phyloP scores from a whole-genome alignment of 2,329 filamentous ascomycete species.

The Huntiella moniliformis region DNA sequence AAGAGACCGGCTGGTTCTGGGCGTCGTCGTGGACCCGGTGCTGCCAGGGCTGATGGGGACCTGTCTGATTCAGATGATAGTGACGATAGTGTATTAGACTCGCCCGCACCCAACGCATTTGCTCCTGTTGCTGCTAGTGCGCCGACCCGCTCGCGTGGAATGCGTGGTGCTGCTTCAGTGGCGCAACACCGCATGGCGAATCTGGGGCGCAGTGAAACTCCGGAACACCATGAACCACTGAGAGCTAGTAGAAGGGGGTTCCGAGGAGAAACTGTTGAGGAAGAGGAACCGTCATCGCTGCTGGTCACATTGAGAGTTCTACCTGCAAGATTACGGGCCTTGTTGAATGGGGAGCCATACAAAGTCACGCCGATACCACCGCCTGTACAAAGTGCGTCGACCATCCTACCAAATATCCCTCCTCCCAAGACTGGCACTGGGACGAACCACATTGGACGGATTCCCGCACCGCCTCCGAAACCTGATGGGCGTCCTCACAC shows the following conservation, averaged over 20 bases:
- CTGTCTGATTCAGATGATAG: constrained; percentile 78
- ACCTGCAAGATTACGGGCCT: constrained; percentile 51
- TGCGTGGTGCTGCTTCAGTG: constrained; percentile 72
- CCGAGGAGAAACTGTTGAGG: constrained; percentile 50
- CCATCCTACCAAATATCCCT: neutral
- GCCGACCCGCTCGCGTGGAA: constrained; percentile 69
- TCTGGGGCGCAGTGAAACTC: constrained; percentile 69
- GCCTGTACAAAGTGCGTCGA: constrained; percentile 3
- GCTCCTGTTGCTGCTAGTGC: constrained; percentile 29
- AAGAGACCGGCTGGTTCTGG: constrained; percentile 50
- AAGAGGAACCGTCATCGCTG: constrained; percentile 52
- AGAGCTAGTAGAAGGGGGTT: constrained; percentile 43
- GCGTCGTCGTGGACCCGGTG: constrained; percentile 24
- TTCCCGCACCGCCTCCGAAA: constrained; percentile 46
- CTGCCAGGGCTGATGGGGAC: constrained; percentile 41
- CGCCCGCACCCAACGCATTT: constrained; percentile 58
- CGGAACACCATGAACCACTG: constrained; percentile 57
- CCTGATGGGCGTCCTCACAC: constrained; percentile 35
- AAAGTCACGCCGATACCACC: constrained; percentile 14
- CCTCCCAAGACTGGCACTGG: constrained; percentile 12
- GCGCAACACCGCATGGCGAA: constrained; percentile 79
- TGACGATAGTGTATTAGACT: constrained; percentile 71
- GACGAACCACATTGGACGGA: constrained; percentile 39
- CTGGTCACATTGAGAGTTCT: constrained; percentile 59
- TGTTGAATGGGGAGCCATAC: constrained; percentile 31